A percentile compares a stretch with the other conserved stretches of the same genome.
Conservation (phyloP, 192 early-diverging fungal species). For the Chytriomyces sp. region DNA sequence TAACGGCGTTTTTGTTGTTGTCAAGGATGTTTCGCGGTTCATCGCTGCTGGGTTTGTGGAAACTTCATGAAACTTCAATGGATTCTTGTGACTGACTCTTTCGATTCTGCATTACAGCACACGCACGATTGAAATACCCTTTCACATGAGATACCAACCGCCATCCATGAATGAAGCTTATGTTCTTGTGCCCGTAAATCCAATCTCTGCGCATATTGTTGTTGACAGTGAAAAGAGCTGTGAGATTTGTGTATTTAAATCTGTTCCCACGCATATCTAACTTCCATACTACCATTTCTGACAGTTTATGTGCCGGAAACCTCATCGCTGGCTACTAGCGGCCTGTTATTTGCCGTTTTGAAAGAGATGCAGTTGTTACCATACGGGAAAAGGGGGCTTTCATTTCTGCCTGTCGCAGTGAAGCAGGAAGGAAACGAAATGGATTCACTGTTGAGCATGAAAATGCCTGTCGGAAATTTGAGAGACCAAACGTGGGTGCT, state of each 20-base stretch:
- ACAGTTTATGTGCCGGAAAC: not conserved
- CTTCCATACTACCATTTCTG: not conserved
- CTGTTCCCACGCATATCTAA: not conserved
- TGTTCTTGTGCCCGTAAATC: slow-evolving; percentile 8
- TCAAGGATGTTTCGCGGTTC: slow-evolving; percentile 4
- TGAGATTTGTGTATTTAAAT: not conserved
- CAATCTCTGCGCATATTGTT: not conserved
- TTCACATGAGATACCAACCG: slow-evolving; percentile 26
- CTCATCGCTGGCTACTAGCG: not conserved
- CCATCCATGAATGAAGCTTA: not conserved
- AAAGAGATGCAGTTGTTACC: too few relatives aligned
- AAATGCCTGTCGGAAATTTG: not conserved
- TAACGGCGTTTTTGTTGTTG: slow-evolving; percentile 22
- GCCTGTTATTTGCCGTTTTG: not conserved
- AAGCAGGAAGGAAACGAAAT: too few relatives aligned
- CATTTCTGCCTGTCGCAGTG: too few relatives aligned
- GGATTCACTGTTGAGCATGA: not conserved
- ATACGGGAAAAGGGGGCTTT: too few relatives aligned
- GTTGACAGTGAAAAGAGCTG: not conserved
- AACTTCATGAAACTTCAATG: not conserved
- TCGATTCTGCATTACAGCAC: not conserved
- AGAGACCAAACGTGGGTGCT: slow-evolving; percentile 1
- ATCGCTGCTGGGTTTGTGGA: not conserved
- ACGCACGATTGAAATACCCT: slow-evolving; percentile 12
- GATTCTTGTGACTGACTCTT: not conserved